phyloP scores from a whole-genome alignment of 306 rosid genomes.

The Casuarina equisetifolia region DNA sequence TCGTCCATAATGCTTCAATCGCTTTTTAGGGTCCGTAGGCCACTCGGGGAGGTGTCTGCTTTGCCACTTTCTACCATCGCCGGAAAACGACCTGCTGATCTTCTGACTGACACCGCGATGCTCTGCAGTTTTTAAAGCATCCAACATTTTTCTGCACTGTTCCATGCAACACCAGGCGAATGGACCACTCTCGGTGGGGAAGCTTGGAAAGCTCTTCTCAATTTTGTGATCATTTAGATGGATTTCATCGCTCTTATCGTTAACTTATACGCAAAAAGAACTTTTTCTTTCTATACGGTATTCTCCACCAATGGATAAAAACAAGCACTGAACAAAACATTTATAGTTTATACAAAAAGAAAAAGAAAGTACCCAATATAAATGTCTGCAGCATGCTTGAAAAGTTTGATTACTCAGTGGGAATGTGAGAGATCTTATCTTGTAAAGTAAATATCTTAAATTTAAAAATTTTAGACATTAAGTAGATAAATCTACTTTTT shows the following conservation, averaged over 20 bases:
- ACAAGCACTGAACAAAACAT: background rate
- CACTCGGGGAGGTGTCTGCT: background rate
- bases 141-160: background rate
- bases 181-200: too few relatives aligned
- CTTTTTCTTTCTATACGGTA: background rate
- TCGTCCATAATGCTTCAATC: constrained; percentile 3
- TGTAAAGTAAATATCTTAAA: too few relatives aligned
- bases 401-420: background rate
- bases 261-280: background rate
- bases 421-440: too few relatives aligned
- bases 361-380: too few relatives aligned
- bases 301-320: background rate
- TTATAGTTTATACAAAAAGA: background rate
- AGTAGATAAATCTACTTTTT: too few relatives aligned
- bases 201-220: background rate
- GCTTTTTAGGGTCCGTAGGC: constrained; percentile 3
- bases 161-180: background rate
- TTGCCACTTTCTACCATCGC: background rate
- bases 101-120: background rate
- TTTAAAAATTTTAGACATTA: too few relatives aligned
- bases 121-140: background rate
- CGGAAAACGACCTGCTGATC: background rate
- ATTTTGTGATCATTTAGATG: background rate
- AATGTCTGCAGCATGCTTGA: background rate
- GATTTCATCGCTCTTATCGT: too few relatives aligned